phyloP scores from a whole-genome alignment of 345 rosid species.

The Linum usitatissimum region DNA sequence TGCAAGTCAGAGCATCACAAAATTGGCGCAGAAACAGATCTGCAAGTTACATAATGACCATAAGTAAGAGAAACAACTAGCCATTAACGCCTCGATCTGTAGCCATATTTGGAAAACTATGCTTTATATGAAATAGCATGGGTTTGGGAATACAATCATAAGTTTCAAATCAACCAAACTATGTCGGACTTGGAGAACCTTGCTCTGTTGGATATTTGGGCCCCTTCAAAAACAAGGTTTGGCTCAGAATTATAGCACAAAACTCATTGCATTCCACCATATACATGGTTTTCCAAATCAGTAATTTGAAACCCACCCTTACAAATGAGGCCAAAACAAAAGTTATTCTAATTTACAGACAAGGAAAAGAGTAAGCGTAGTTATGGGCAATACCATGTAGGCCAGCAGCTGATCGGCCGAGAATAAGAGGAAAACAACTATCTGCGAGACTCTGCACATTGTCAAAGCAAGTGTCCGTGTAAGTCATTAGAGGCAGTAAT shows the following conservation, averaged over 20 bases:
- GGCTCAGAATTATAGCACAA: too few relatives aligned
- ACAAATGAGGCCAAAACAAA: too few relatives aligned
- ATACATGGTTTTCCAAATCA: too few relatives aligned
- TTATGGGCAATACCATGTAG: conserved; percentile 59
- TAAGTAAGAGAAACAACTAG: conserved; percentile 9
- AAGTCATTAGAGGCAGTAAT: conserved; percentile 5
- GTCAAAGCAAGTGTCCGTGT: conserved; percentile 8
- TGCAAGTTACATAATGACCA: conserved; percentile 20
- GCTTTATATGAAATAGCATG: not conserved
- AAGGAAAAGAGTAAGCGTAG: not conserved
- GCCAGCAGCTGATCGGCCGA: conserved; percentile 65
- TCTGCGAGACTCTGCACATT: conserved; percentile 67
- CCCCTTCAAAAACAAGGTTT: too few relatives aligned
- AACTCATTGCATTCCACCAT: too few relatives aligned
- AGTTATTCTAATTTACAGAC: not conserved
- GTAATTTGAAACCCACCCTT: too few relatives aligned
- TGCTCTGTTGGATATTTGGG: too few relatives aligned
- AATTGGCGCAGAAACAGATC: conserved; percentile 82
- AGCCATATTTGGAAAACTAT: conserved; percentile 3
- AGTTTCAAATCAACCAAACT: too few relatives aligned
- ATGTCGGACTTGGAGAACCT: too few relatives aligned
- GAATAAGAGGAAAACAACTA: conserved; percentile 74
- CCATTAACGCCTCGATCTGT: not conserved
- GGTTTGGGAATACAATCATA: too few relatives aligned
- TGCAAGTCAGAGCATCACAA: conserved; percentile 87